Percentiles rank a stretch among this genome's conserved stretches.
Evolutionary conservation across 176 grass and related monocot genomes (phyloP).

Genomic region (Urochloa ruziziensis): DNA sequence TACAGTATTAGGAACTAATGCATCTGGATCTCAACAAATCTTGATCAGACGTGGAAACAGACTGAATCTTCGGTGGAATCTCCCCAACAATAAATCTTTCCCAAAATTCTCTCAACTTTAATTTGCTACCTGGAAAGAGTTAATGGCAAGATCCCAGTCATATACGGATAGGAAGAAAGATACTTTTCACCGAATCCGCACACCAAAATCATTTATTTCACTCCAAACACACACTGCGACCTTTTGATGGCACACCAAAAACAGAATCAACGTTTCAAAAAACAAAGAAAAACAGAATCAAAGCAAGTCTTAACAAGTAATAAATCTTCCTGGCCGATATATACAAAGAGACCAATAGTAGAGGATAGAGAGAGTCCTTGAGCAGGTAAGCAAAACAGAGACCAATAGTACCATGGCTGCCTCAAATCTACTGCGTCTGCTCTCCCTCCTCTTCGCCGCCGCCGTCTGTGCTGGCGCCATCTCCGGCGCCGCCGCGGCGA

Average conservation of each 20-base stretch:
- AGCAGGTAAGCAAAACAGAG: not conserved
- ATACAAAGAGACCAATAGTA: not conserved
- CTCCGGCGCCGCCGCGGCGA: not conserved
- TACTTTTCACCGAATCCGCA: too few relatives aligned
- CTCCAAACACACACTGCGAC: not conserved
- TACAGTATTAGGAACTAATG: too few relatives aligned
- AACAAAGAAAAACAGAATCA: not conserved
- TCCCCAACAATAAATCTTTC: too few relatives aligned
- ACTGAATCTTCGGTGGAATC: too few relatives aligned
- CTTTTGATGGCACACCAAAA: not conserved
- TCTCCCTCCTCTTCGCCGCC: not conserved
- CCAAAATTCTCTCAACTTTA: too few relatives aligned
- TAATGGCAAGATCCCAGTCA: not conserved
- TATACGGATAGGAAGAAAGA: too few relatives aligned
- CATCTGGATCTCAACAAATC: too few relatives aligned
- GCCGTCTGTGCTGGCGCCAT: too few relatives aligned
- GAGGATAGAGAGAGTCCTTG: too few relatives aligned
- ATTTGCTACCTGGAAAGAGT: too few relatives aligned
- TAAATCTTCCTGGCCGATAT: not conserved
- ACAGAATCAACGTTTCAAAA: too few relatives aligned
- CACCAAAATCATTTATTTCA: not conserved
- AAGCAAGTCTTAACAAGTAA: not conserved
- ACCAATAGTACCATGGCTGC: not conserved
- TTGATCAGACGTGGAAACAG: too few relatives aligned
- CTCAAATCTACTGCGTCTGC: not conserved